Conservation (phyloP, 305 asterid genomes). For the Fraxinus angustifolia region DNA sequence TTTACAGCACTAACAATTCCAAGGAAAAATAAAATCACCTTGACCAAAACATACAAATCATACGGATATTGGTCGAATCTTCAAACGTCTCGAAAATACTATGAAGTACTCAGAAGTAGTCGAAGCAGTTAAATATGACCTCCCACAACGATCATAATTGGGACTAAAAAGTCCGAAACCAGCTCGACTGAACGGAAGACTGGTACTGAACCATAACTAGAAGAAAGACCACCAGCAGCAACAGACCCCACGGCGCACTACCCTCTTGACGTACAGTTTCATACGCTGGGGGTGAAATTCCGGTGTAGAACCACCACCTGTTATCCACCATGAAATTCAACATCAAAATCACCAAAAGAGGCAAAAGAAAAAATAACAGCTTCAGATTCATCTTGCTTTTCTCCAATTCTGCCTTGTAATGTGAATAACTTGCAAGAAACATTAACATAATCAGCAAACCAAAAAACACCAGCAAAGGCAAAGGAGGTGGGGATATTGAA, state of each 20-base stretch:
- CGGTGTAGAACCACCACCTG: slow-evolving; percentile 35
- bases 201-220: slow-evolving; percentile 37
- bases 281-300: slow-evolving; percentile 16
- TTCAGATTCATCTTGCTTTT: slow-evolving; percentile 38
- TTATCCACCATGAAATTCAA: slow-evolving; percentile 32
- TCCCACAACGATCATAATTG: not conserved
- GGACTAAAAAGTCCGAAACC: slow-evolving; percentile 19
- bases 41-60: not conserved
- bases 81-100: not conserved
- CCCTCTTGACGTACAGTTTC: slow-evolving; percentile 23
- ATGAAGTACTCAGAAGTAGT: not conserved
- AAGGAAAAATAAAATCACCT: too few relatives aligned
- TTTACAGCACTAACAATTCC: not conserved
- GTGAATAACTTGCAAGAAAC: slow-evolving; percentile 33
- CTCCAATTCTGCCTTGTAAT: slow-evolving; percentile 31
- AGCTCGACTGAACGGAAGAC: slow-evolving; percentile 31
- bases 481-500: slow-evolving; percentile 54
- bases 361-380: slow-evolving; percentile 38
- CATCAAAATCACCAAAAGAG: slow-evolving; percentile 37
- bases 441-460: slow-evolving; percentile 43
- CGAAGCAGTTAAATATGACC: not conserved
- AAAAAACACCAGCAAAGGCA: slow-evolving; percentile 46
- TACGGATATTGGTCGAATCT: not conserved
- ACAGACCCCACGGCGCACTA: slow-evolving; percentile 32
- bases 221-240: slow-evolving; percentile 29